Percentiles rank a stretch among this genome's conserved stretches.
Evolutionary conservation across 73 alveolate species (phyloP).

Genomic region (Blepharisma japonicum): DNA sequence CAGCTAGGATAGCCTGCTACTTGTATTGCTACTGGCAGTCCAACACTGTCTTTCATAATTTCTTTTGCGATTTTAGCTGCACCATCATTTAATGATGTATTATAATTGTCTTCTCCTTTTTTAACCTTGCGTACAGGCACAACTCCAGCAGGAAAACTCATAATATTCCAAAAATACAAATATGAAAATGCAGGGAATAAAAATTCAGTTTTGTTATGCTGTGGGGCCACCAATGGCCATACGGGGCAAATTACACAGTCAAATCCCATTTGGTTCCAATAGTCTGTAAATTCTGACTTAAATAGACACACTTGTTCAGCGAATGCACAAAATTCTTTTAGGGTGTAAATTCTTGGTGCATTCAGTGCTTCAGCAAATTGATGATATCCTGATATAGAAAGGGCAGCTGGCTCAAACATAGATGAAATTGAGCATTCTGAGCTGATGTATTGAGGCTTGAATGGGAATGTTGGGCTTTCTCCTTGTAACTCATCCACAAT

Average conservation of each 20-base stretch:
- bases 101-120: constrained; percentile 45
- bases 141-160: constrained; percentile 35
- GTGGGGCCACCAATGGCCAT: constrained; percentile 54
- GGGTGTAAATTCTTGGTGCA: neutral
- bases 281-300: constrained; percentile 34
- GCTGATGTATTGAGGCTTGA: neutral
- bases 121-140: constrained; percentile 58
- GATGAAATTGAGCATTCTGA: neutral
- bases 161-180: constrained; percentile 38
- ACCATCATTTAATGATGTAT: constrained; percentile 34
- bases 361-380: neutral
- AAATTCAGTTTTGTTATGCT: constrained; percentile 40
- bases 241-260: constrained; percentile 64
- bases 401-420: neutral
- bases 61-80: constrained; percentile 42
- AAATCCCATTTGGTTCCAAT: constrained; percentile 42
- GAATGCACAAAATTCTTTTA: constrained; percentile 17
- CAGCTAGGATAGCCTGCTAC: constrained; percentile 44
- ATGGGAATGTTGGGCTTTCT: constrained; percentile 13
- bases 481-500: constrained; percentile 23
- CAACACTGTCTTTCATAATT: constrained; percentile 45
- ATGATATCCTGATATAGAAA: neutral
- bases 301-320: neutral
- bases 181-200: constrained; percentile 35
- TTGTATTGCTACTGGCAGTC: constrained; percentile 72